These are phyloP conservation scores for Micractinium conductrix DNA, from an alignment of 139 green algal genomes.

Conservation along the genomic window DNA sequence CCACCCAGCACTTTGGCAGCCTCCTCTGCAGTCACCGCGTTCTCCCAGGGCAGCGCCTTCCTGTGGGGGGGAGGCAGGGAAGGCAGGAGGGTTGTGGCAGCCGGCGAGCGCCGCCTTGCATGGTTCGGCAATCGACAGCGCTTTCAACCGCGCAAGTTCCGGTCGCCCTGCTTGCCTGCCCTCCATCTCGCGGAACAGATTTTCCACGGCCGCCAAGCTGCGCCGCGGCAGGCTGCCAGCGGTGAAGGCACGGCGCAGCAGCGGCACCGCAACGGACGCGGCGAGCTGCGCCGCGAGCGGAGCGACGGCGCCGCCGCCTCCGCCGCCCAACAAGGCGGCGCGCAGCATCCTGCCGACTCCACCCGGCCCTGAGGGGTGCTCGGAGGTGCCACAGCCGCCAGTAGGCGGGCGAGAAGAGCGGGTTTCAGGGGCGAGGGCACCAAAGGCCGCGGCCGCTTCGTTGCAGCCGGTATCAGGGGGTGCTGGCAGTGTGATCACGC, in stretches of 20 bases:
- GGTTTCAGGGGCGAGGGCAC: too few species aligned
- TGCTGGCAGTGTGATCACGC: too few species aligned
- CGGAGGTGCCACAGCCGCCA: too few species aligned
- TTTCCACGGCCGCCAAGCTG: constrained; percentile 31
- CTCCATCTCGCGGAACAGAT: constrained; percentile 36
- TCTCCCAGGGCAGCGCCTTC: constrained; percentile 60
- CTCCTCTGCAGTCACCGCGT: constrained; percentile 48
- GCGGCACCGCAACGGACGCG: not conserved
- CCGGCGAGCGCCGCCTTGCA: not conserved
- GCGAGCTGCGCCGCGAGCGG: not conserved
- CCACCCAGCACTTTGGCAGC: constrained; percentile 49
- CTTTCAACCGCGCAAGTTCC: not conserved
- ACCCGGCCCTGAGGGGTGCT: too few species aligned
- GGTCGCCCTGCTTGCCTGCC: not conserved
- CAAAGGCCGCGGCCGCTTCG: too few species aligned
- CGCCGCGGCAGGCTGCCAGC: not conserved
- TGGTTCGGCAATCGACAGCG: too few species aligned
- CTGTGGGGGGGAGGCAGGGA: not conserved
- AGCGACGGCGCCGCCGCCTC: not conserved
- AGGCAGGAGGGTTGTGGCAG: too few species aligned
- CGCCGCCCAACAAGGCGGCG: not conserved
- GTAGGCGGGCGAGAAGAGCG: too few species aligned
- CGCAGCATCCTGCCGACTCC: too few species aligned
- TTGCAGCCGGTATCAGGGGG: too few species aligned
- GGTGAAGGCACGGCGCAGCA: not conserved